These are phyloP conservation scores for Phytophthora sansomeana DNA, from an alignment of 352 stramenopile species.

Conservation along the genomic window DNA sequence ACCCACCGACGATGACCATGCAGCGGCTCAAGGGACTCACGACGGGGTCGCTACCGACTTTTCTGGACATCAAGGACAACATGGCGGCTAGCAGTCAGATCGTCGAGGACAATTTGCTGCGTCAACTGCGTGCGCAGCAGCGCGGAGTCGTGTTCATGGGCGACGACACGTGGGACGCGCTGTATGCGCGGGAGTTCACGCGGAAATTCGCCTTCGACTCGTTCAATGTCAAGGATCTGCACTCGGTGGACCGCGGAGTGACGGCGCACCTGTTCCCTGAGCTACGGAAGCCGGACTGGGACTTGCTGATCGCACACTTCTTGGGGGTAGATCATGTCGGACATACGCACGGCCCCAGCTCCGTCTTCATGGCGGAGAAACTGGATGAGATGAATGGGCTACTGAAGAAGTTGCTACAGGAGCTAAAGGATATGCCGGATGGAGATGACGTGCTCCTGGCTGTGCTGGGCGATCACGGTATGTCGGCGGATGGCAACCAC, in stretches of 20 bases:
- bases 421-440: conserved; percentile 54
- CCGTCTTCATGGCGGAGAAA: conserved; percentile 95
- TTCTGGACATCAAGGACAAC: conserved; percentile 97
- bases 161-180: conserved; percentile 98
- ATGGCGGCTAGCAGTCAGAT: conserved; percentile 91
- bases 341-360: conserved; percentile 96
- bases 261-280: conserved; percentile 73
- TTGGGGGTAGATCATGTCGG: conserved; percentile 98
- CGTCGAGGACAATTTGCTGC: conserved; percentile 96
- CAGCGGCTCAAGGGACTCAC: conserved; percentile 98
- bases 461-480: conserved; percentile 98
- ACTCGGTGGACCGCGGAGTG: conserved; percentile 98
- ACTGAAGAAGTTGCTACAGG: conserved; percentile 76
- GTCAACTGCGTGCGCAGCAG: conserved; percentile 74
- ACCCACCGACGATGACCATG: conserved; percentile 99
- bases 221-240: conserved; percentile 98
- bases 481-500: conserved; percentile 98
- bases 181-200: conserved; percentile 94
- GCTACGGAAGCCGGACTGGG: conserved; percentile 72
- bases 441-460: conserved; percentile 90
- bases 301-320: conserved; percentile 89
- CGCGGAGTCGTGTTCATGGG: conserved; percentile 95
- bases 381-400: conserved; percentile 96
- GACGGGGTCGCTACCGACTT: conserved; percentile 97
- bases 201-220: conserved; percentile 95